Base-by-base conservation (phyloP, 2,329 filamentous ascomycete genomes). In the Penicillium sp. region DNA sequence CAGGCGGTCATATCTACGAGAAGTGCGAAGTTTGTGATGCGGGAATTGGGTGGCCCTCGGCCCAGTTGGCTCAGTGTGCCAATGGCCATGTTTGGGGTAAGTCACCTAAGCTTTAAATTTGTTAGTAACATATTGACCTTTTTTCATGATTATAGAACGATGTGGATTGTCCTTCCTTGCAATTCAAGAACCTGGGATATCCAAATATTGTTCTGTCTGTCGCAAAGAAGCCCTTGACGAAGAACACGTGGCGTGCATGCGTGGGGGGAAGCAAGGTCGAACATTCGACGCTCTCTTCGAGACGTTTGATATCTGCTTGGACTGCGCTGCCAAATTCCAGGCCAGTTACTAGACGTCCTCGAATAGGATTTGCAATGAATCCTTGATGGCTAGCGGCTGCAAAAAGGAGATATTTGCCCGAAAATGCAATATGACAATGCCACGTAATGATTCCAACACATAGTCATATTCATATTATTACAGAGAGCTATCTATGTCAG, bases 201-300 rank as follows among this genome's bases (percentile, higher is more conserved):
- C 81, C 13, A 84, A 83, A 63, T 76, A 75, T 49, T 86, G 83
- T 66, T 77, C 78, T 19, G 70, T 78, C n/a, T 86, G 83, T 62
- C 75, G 68, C 13, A 78, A 70, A 27, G 77, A 80, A 44, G 82
- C 77, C 61, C 62, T 84, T 8, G 77, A 76, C 44, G 78, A 81
- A 47, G 77, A 79, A 34, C 62, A 66, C 9, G 51, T 77, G 10
- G 57, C 61, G 53, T 25, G 50, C 36, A 33, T 52, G 4, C 51
- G 59, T n/a, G 63, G 56, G 19, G 44, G 50, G 13, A 63, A 61
- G 13, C 39, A 68, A n/a, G 58, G 65, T 25, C 45, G 49, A 3
- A 56, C 64, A 19, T 72, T 65, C 49, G 60, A 60, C 23, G 60
- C 25, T 21, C 55, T 75, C 8, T 70, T 67, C 31, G 64, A 69